phyloP scores from a whole-genome alignment of 345 rosid species.

The Chamaenerion angustifolium region DNA sequence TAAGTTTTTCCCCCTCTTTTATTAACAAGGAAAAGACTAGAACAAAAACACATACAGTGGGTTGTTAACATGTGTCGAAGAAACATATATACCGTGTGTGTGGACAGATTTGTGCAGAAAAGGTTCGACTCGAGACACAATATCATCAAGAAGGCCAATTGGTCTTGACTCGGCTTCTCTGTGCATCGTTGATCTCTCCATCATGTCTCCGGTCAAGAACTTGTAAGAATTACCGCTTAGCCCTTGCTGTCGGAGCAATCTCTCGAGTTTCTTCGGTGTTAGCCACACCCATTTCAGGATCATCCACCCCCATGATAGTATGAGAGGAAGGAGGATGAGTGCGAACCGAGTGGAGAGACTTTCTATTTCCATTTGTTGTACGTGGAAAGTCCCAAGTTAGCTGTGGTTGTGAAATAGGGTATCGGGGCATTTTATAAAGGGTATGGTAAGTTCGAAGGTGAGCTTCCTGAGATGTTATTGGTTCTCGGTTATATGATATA shows the following conservation, averaged over 20 bases:
- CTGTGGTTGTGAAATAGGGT: no score
- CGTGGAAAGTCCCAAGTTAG: no score
- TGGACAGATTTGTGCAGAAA: not conserved
- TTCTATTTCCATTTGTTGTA: no score
- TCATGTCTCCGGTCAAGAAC: constrained; percentile 1
- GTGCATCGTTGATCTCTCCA: not conserved
- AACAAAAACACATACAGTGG: no score
- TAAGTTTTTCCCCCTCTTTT: no score
- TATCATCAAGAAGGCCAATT: constrained; percentile 6
- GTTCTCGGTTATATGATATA: no score
- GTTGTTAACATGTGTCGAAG: no score
- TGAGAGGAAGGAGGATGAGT: not conserved
- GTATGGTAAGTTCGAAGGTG: no score
- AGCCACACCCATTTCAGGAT: not conserved
- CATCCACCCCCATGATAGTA: constrained; percentile 1
- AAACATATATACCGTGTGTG: not conserved
- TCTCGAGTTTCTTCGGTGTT: constrained; percentile 7
- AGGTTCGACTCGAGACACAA: not conserved
- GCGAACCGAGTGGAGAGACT: no score
- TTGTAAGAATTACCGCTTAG: not conserved
- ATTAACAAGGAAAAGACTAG: no score
- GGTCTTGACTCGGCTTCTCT: constrained; percentile 5
- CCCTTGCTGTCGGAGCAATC: constrained; percentile 3
- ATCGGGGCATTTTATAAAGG: no score
- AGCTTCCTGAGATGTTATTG: no score